Evolutionary conservation across 345 rosid species (phyloP).

Genomic region (Pistacia integerrima): DNA sequence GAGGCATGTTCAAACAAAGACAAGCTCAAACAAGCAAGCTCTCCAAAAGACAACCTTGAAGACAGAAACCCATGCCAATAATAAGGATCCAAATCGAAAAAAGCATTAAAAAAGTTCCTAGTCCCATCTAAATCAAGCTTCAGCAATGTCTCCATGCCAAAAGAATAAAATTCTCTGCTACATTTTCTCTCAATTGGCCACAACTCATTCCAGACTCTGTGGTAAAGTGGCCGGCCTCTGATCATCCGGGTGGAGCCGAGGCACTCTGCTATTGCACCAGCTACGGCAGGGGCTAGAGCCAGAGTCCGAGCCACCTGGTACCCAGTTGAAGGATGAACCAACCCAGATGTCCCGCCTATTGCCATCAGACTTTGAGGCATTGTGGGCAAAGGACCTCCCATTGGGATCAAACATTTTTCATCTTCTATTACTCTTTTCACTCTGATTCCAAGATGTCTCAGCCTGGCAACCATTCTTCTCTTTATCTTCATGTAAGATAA

Average conservation of each 20-base stretch:
- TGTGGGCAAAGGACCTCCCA: constrained; percentile 73
- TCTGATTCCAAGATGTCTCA: constrained; percentile 63
- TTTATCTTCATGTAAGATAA: constrained; percentile 56
- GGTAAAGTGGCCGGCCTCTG: constrained; percentile 52
- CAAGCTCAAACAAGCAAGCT: constrained; percentile 44
- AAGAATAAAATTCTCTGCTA: constrained; percentile 48
- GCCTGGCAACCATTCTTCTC: constrained; percentile 65
- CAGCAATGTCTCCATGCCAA: constrained; percentile 72
- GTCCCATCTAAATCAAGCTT: constrained; percentile 57
- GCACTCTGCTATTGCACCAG: constrained; percentile 58
- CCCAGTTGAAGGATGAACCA: constrained; percentile 76
- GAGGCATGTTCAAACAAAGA: constrained; percentile 56
- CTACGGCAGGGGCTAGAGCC: constrained; percentile 51
- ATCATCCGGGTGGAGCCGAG: constrained; percentile 70
- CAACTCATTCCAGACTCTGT: constrained; percentile 56
- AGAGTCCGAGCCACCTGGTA: constrained; percentile 59
- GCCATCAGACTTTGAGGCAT: constrained; percentile 69
- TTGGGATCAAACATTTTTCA: constrained; percentile 75
- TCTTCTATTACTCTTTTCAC: constrained; percentile 57
- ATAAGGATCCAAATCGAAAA: constrained; percentile 58
- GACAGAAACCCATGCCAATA: constrained; percentile 73
- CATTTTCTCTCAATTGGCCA: constrained; percentile 56
- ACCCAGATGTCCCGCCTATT: constrained; percentile 63
- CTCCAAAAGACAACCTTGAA: constrained; percentile 49
- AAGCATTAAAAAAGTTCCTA: constrained; percentile 61